Conservation (phyloP, 805 yeast genomes). For the Dipodascopsis uninucleata region DNA sequence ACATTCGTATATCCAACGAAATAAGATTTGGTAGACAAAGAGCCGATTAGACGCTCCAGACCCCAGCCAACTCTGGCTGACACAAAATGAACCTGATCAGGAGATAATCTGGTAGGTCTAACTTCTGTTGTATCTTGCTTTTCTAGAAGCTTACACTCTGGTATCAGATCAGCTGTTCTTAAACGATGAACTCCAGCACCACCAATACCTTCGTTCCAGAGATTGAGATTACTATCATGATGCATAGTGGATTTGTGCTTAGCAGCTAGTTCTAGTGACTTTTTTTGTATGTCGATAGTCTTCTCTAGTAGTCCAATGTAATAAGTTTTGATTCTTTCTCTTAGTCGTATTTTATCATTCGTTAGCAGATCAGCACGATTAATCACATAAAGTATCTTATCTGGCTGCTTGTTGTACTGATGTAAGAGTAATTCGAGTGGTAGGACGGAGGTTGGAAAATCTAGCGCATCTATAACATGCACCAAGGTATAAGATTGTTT, state of each 20-base stretch:
- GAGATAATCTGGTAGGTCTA: neutral
- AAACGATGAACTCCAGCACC: neutral
- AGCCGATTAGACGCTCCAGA: slow-evolving; percentile 39
- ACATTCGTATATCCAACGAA: slow-evolving; percentile 88
- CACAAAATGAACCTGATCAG: slow-evolving; percentile 44
- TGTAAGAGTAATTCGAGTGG: slow-evolving; percentile 10
- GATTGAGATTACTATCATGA: neutral
- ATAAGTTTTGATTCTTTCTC: slow-evolving; percentile 11
- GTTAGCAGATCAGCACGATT: slow-evolving; percentile 18
- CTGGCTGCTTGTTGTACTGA: neutral
- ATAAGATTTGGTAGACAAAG: slow-evolving; percentile 36
- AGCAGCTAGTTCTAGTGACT: neutral
- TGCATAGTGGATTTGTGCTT: no score
- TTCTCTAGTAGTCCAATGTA: slow-evolving; percentile 2
- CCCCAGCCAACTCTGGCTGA: slow-evolving; percentile 58
- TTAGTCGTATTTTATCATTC: neutral
- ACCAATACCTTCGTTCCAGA: slow-evolving; percentile 10
- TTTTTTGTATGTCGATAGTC: neutral
- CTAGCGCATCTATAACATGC: slow-evolving; percentile 62
- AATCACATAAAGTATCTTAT: slow-evolving; percentile 3
- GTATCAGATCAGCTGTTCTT: neutral
- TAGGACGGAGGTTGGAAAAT: slow-evolving; percentile 59
- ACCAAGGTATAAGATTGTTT: slow-evolving; percentile 44
- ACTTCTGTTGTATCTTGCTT: neutral
- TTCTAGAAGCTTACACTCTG: neutral